Percentiles rank a stretch among this genome's conserved stretches.
phyloP scores from a whole-genome alignment of 2,329 filamentous ascomycete genomes.

The Sarocladiaceae sp. region DNA sequence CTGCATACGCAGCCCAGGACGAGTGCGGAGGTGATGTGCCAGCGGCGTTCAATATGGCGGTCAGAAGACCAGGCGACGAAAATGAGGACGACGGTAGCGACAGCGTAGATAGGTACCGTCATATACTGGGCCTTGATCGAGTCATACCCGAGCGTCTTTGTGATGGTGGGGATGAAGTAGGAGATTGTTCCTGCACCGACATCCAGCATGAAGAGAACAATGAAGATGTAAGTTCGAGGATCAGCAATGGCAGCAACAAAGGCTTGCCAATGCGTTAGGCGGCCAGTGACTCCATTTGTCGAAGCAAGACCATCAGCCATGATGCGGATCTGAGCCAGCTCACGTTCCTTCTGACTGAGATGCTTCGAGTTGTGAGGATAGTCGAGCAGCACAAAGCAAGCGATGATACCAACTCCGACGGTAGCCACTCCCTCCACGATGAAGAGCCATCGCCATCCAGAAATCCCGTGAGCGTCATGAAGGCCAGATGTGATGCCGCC shows the following conservation, averaged over 20 bases:
- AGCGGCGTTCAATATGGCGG: slow-evolving; percentile 19
- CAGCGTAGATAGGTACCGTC: slow-evolving; percentile 28
- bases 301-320: slow-evolving; percentile 38
- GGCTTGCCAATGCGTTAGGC: slow-evolving; percentile 22
- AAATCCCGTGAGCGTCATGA: slow-evolving; percentile 45
- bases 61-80: slow-evolving; percentile 21
- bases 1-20: slow-evolving; percentile 19
- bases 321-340: slow-evolving; percentile 54
- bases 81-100: slow-evolving; percentile 20
- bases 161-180: slow-evolving; percentile 48
- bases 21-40: slow-evolving; percentile 20
- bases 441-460: slow-evolving; percentile 64
- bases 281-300: slow-evolving; percentile 15
- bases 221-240: slow-evolving; percentile 41
- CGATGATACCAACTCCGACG: slow-evolving; percentile 42
- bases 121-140: slow-evolving; percentile 39
- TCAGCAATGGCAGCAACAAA: slow-evolving; percentile 31
- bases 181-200: slow-evolving; percentile 40
- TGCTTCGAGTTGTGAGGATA: slow-evolving; percentile 56
- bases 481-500: slow-evolving; percentile 53
- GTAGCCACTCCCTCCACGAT: slow-evolving; percentile 59
- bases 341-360: slow-evolving; percentile 54
- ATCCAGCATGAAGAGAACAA: slow-evolving; percentile 42
- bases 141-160: slow-evolving; percentile 40
- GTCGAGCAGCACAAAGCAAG: slow-evolving; percentile 58